Evolutionary conservation across 2,329 filamentous ascomycete species (phyloP), one percentile per base, ranked within the genome.

Genomic region (Scolecobasidium constrictum): DNA sequence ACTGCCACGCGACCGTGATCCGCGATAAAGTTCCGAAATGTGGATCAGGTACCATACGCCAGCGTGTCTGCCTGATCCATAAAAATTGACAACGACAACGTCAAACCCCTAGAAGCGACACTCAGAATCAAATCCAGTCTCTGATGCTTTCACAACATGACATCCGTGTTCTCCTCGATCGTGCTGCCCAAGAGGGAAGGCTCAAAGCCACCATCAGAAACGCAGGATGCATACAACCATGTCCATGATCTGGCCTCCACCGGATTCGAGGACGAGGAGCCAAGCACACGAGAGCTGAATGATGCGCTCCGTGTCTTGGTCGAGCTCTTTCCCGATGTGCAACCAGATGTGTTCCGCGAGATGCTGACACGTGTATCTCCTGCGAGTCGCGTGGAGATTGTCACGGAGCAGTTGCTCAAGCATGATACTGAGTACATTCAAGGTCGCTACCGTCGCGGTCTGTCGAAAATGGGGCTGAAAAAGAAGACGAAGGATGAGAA

Each of bases 341-440:
- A 86, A 59, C 70, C 84, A 46, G 83, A 88, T 51, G 84, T 88
- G 15, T 86, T 92, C 56, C 76, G 84, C 35, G 84, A 90, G 65
- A 83, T 92, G 74, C 75, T 92, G 38, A 64, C 71, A 31, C 82
- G 70, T 53, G 82, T 88, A 56, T 81, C 81, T 53, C 77, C 80
- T 52, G 82, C 88, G 59, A 90, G 83, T 48, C 70, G 83, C 49
- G 64, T 90, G 18, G 80, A 84, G 35, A 71, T 92, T 38, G 80
- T 88, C 20, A 84, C 84, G 11, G 84, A 92, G 56, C 74, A 78
- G 39, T 66, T 92, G 46, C 68, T 92, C 46, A 86, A 84, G 63
- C 78, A 81, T 53, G 75, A 77, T 26, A 72, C 75, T 42, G 72
- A 75, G 39, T 85, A 78, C 70, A 78, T 83, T 48, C 80, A 81